Conservation (phyloP, 345 rosid species). For the Gossypium thurberi region DNA sequence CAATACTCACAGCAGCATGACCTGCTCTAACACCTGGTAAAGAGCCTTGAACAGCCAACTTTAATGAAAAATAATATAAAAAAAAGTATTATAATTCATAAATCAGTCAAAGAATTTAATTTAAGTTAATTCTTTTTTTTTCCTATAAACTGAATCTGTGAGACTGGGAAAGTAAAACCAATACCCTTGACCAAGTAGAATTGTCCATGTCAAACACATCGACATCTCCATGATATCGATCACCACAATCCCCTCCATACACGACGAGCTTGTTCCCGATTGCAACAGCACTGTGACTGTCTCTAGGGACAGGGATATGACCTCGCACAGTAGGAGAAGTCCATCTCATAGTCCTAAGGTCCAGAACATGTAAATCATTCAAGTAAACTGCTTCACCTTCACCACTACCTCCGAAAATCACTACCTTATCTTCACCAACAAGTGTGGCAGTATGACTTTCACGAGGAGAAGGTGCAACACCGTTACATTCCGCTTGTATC, state of each 20-base stretch:
- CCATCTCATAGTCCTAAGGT: conserved; percentile 62
- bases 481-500: conserved; percentile 39
- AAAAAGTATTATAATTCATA: neutral
- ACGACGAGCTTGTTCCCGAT: conserved; percentile 44
- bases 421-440: conserved; percentile 35
- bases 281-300: conserved; percentile 59
- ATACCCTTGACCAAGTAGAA: conserved; percentile 57
- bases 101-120: neutral
- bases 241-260: conserved; percentile 70
- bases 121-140: too few relatives aligned
- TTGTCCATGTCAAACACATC: conserved; percentile 42
- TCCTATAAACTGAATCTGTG: neutral
- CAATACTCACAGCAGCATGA: conserved; percentile 52
- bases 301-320: conserved; percentile 58
- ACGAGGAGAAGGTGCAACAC: conserved; percentile 53
- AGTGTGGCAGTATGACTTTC: conserved; percentile 76
- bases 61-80: neutral
- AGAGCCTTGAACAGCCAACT: conserved; percentile 40
- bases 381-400: conserved; percentile 72
- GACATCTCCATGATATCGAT: conserved; percentile 58
- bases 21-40: conserved; percentile 70
- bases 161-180: conserved; percentile 1
- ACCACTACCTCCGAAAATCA: conserved; percentile 75
- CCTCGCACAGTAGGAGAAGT: conserved; percentile 46
- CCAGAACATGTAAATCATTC: conserved; percentile 60